These are phyloP conservation scores for Penicillium sp. DNA, from an alignment of 2,329 filamentous ascomycete species.

Conservation along the genomic window DNA sequence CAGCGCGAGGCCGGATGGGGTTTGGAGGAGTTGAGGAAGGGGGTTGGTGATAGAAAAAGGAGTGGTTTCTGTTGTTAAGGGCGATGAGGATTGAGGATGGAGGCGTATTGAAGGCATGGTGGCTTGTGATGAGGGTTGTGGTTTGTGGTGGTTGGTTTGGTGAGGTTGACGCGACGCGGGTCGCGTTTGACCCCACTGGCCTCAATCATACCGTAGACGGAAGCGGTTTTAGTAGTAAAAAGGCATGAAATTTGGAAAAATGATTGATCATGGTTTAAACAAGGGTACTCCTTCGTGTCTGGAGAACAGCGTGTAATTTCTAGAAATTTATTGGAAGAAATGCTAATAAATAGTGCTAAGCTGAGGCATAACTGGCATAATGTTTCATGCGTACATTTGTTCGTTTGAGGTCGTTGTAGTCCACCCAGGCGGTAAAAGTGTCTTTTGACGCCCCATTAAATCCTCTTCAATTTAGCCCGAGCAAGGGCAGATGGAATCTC, in stretches of 20 bases:
- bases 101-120: conserved; percentile 46
- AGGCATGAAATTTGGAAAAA: background rate
- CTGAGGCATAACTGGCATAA: background rate
- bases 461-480: background rate
- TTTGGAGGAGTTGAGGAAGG: conserved; percentile 80
- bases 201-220: background rate
- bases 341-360: background rate
- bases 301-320: background rate
- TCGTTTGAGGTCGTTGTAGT: background rate
- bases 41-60: conserved; percentile 48
- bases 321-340: background rate
- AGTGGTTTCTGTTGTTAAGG: background rate
- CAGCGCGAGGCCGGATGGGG: conserved; percentile 83
- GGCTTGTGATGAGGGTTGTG: background rate
- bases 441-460: background rate
- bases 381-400: background rate
- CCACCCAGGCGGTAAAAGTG: background rate
- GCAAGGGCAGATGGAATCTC: background rate
- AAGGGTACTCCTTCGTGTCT: background rate
- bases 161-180: conserved; percentile 15
- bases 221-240: background rate
- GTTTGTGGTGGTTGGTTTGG: background rate
- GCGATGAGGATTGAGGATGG: conserved; percentile 26
- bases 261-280: background rate
- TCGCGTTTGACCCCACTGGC: conserved; percentile 20